Evolutionary conservation across 1,284 basidiomycete genomes (phyloP).

Genomic region (Stygiomarasmius scandens): DNA sequence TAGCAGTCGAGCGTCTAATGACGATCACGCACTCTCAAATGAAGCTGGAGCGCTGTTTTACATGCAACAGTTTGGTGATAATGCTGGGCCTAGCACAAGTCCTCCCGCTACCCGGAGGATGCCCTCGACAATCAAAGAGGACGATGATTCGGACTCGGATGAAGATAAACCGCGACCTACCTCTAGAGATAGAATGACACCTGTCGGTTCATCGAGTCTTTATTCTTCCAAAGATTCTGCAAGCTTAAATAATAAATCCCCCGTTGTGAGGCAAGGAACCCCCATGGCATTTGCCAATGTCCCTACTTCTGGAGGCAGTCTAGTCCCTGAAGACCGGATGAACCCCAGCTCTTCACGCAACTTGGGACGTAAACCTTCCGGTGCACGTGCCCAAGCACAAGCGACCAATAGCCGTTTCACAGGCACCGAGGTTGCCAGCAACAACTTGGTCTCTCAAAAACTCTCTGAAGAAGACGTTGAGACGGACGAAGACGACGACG

Average conservation of each 20-base stretch:
- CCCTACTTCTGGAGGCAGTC: slow-evolving; percentile 14
- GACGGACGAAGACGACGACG: slow-evolving; percentile 2
- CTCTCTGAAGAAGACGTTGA: not conserved
- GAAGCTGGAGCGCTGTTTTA: slow-evolving; percentile 69
- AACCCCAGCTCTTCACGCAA: slow-evolving; percentile 36
- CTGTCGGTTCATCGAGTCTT: not conserved
- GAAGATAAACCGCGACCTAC: slow-evolving; percentile 19
- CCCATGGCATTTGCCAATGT: slow-evolving; percentile 41
- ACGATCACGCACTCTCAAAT: slow-evolving; percentile 48
- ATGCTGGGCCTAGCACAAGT: slow-evolving; percentile 16
- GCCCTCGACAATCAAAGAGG: slow-evolving; percentile 45
- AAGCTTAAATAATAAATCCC: slow-evolving; percentile 9
- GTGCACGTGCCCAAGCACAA: slow-evolving; percentile 70
- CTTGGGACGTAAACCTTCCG: slow-evolving; percentile 77
- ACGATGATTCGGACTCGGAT: slow-evolving; percentile 29
- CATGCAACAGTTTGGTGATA: slow-evolving; percentile 60
- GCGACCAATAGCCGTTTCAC: not conserved
- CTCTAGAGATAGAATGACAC: not conserved
- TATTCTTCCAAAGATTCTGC: not conserved
- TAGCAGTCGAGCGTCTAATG: slow-evolving; percentile 9
- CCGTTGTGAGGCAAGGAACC: slow-evolving; percentile 36
- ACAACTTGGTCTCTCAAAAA: not conserved
- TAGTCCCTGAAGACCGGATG: slow-evolving; percentile 7
- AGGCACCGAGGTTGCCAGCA: not conserved
- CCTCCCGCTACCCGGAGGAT: slow-evolving; percentile 29